Conservation (phyloP, 495 filamentous ascomycete species). For the Cercophora scortea region DNA sequence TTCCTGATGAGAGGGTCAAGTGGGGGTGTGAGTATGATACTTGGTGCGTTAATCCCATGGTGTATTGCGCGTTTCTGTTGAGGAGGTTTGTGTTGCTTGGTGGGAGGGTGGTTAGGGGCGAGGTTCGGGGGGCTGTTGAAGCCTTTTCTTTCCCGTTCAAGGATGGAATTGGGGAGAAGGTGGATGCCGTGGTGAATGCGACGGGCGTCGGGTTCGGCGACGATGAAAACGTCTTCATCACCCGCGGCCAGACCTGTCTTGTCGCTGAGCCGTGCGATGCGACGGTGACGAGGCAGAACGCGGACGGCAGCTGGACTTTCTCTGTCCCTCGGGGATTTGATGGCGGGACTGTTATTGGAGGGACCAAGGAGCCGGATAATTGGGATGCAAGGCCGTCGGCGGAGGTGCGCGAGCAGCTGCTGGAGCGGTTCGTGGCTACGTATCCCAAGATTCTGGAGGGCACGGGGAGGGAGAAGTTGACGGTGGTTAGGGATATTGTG, state of each 20-base stretch:
- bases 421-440: slow-evolving; percentile 31
- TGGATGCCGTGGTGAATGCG: slow-evolving; percentile 51
- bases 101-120: slow-evolving; percentile 34
- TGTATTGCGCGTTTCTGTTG: slow-evolving; percentile 51
- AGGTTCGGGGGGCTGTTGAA: slow-evolving; percentile 39
- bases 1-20: slow-evolving; percentile 35
- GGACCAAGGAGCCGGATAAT: slow-evolving; percentile 52
- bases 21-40: slow-evolving; percentile 53
- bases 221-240: slow-evolving; percentile 48
- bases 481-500: slow-evolving; percentile 36
- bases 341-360: slow-evolving; percentile 56
- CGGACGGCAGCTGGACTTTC: slow-evolving; percentile 53
- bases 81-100: slow-evolving; percentile 44
- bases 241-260: slow-evolving; percentile 41
- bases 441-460: slow-evolving; percentile 28
- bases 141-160: slow-evolving; percentile 25
- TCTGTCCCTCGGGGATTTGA: slow-evolving; percentile 51
- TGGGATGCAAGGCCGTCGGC: slow-evolving; percentile 43
- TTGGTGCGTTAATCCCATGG: slow-evolving; percentile 54
- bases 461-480: slow-evolving; percentile 17
- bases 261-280: slow-evolving; percentile 32
- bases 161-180: slow-evolving; percentile 1
- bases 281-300: slow-evolving; percentile 53
- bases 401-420: slow-evolving; percentile 39
- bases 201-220: slow-evolving; percentile 49